phyloP scores from a whole-genome alignment of 441 rosid species.

The Pelargonium citronellum region DNA sequence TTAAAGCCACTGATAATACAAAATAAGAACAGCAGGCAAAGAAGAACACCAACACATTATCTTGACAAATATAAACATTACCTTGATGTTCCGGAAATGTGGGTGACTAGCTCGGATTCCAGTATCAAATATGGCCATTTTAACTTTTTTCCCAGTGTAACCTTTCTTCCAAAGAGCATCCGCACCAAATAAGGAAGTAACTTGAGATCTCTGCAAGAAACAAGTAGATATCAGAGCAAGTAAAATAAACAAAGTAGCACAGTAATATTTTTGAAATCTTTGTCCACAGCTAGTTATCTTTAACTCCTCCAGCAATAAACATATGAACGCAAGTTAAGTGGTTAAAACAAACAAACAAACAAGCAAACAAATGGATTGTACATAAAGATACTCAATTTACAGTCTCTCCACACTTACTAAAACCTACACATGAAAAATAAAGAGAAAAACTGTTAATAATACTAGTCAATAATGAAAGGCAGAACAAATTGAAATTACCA shows the following conservation, averaged over 20 bases:
- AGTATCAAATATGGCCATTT: slow-evolving; percentile 98
- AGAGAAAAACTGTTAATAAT: background rate
- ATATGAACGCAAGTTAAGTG: background rate
- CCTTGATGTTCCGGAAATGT: slow-evolving; percentile 95
- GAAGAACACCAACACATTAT: background rate
- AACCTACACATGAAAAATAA: background rate
- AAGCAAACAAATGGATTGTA: background rate
- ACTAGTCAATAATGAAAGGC: background rate
- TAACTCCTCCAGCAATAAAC: background rate
- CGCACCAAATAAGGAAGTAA: slow-evolving; percentile 95
- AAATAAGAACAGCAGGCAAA: background rate
- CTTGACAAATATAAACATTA: slow-evolving; percentile 18
- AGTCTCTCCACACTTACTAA: background rate
- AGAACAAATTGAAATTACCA: background rate
- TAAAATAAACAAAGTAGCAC: background rate
- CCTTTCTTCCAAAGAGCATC: slow-evolving; percentile 88
- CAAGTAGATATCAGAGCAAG: slow-evolving; percentile 5
- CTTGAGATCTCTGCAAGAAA: slow-evolving; percentile 67
- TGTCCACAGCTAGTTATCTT: background rate
- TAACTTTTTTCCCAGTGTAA: slow-evolving; percentile 79
- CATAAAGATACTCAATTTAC: background rate
- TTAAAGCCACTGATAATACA: background rate
- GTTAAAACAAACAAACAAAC: background rate
- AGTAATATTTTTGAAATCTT: background rate
- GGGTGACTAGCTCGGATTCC: slow-evolving; percentile 94